Evolutionary conservation across 2,329 filamentous ascomycete genomes (phyloP).

Genomic region (Clonostachys sp.): DNA sequence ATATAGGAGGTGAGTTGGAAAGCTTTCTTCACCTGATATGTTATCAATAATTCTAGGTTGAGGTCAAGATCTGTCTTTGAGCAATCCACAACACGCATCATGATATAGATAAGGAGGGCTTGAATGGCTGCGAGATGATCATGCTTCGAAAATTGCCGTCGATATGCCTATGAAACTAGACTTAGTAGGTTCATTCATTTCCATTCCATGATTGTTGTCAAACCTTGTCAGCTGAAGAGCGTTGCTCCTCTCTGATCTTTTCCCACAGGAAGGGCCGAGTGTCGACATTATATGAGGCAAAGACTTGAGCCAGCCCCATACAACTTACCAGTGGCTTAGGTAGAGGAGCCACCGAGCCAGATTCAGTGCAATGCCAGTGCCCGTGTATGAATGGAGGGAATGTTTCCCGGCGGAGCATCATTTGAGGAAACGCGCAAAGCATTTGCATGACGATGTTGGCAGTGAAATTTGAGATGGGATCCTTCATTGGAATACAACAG

Average conservation of each 20-base stretch:
- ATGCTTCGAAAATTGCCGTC: background rate
- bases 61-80: no score
- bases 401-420: slow-evolving; percentile 20
- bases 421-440: slow-evolving; percentile 17
- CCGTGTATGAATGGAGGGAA: slow-evolving; percentile 23
- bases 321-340: slow-evolving; percentile 15
- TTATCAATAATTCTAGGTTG: no score
- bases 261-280: slow-evolving; percentile 17
- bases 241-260: slow-evolving; percentile 13
- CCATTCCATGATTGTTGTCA: slow-evolving; percentile 3
- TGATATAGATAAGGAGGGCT: slow-evolving; percentile 13
- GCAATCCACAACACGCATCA: no score
- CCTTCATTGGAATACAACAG: no score
- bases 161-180: no score
- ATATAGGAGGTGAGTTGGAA: background rate
- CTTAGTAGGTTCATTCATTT: background rate
- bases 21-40: no score
- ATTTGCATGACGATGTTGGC: slow-evolving; percentile 14
- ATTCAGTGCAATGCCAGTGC: slow-evolving; percentile 9
- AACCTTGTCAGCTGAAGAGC: slow-evolving; percentile 3
- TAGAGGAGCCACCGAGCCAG: background rate
- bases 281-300: slow-evolving; percentile 12
- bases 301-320: slow-evolving; percentile 15
- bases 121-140: slow-evolving; percentile 15
- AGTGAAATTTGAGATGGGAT: slow-evolving; percentile 6